A percentile compares a stretch with the other conserved stretches of the same genome.
Conservation (phyloP, 192 early-diverging fungal genomes). For the Fimicolochytrium jonesii region DNA sequence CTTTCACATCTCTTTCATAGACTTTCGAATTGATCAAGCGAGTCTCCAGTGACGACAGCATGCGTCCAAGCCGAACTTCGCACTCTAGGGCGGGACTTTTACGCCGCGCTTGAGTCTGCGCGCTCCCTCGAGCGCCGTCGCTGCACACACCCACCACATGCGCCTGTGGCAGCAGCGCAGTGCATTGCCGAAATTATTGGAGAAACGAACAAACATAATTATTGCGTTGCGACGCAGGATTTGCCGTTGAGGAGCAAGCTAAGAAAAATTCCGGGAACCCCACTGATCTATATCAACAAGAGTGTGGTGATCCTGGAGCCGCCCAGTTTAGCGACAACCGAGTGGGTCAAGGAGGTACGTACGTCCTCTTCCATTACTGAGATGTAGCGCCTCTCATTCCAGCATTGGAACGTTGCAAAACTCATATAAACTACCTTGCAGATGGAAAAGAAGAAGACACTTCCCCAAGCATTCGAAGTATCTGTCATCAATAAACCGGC, state of each 20-base stretch:
- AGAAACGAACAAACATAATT: constrained; percentile 72
- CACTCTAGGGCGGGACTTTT: constrained; percentile 57
- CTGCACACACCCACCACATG: constrained; percentile 69
- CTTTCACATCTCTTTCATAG: not conserved
- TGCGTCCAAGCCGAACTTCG: constrained; percentile 74
- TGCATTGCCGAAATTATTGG: constrained; percentile 78
- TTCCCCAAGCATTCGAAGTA: constrained; percentile 54
- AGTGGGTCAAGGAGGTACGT: constrained; percentile 41
- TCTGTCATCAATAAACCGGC: constrained; percentile 37
- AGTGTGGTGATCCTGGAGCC: constrained; percentile 78
- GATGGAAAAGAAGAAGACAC: constrained; percentile 48
- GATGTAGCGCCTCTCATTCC: no score
- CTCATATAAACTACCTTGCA: constrained; percentile 16
- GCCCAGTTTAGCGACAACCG: constrained; percentile 49
- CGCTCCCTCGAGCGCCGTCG: constrained; percentile 74
- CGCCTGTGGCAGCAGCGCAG: constrained; percentile 52
- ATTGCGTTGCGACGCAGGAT: constrained; percentile 83
- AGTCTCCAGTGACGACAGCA: constrained; percentile 56
- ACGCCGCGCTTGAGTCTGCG: constrained; percentile 52
- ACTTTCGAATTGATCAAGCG: not conserved
- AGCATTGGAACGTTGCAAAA: not conserved
- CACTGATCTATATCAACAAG: constrained; percentile 79
- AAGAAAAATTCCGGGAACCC: constrained; percentile 72
- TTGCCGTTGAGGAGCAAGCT: constrained; percentile 56
- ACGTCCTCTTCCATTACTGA: no score